Evolutionary conservation across 1,139 yeast species (phyloP).

Genomic region (Candida anutae): DNA sequence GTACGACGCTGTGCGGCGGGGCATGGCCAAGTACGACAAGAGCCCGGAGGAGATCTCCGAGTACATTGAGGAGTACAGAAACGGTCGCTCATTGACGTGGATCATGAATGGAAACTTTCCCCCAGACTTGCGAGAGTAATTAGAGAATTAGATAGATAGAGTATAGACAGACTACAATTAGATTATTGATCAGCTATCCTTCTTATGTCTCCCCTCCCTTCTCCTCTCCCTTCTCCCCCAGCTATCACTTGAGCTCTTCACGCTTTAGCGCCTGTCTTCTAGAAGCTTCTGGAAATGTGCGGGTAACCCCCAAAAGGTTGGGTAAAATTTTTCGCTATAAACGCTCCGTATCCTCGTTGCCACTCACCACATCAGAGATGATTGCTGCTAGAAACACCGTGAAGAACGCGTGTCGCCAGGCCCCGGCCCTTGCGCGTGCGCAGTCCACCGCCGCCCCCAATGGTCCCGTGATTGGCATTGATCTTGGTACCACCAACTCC

Average conservation of each 20-base stretch:
- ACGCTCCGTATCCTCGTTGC: too few relatives aligned
- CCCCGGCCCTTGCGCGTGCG: constrained; percentile 40
- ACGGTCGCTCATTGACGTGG: constrained; percentile 42
- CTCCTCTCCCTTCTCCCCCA: too few relatives aligned
- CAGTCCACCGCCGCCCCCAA: constrained; percentile 45
- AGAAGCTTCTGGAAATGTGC: too few relatives aligned
- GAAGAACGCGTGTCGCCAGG: constrained; percentile 36
- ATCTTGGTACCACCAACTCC: constrained; percentile 98
- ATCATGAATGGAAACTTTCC: constrained; percentile 45
- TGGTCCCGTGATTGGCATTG: constrained; percentile 94
- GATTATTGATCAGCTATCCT: too few relatives aligned
- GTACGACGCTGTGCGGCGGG: constrained; percentile 39
- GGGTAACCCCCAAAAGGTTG: too few relatives aligned
- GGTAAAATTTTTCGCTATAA: too few relatives aligned
- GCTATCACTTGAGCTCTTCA: too few relatives aligned
- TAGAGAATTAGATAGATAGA: too few relatives aligned
- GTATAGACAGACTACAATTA: too few relatives aligned
- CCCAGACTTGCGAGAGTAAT: constrained; percentile 12
- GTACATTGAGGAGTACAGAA: constrained; percentile 37
- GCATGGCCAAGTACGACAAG: constrained; percentile 34
- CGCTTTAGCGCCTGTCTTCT: too few relatives aligned
- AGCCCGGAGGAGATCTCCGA: constrained; percentile 36
- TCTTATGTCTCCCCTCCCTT: too few relatives aligned
- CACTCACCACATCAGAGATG: too few relatives aligned
- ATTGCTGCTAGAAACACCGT: constrained; percentile 38